phyloP scores from a whole-genome alignment of 1,284 basidiomycete genomes.

The Rhodotorula sp. region DNA sequence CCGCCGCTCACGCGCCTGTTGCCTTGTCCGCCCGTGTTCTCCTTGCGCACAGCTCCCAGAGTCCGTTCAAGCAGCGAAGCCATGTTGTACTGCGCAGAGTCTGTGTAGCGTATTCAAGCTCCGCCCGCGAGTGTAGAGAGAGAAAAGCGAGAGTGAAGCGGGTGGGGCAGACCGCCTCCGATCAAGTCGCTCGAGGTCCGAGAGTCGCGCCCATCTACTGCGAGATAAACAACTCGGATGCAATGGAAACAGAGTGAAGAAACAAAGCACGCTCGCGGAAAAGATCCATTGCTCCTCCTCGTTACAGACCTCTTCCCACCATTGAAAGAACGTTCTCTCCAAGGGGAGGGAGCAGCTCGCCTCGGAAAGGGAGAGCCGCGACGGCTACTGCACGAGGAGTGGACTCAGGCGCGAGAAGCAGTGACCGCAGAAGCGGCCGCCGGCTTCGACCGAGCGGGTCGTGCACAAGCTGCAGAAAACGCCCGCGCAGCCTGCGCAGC shows the following conservation, averaged over 20 bases:
- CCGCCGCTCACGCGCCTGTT: slow-evolving; percentile 12
- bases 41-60: slow-evolving; percentile 7
- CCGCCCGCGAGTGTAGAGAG: neutral
- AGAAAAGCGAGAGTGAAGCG: too few species aligned
- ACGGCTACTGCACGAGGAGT: neutral
- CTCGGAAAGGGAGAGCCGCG: too few species aligned
- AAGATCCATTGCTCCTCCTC: too few species aligned
- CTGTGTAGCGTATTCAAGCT: neutral
- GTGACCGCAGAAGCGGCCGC: slow-evolving; percentile 14
- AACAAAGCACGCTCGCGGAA: too few species aligned
- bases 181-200: too few species aligned
- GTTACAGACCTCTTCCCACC: too few species aligned
- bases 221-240: too few species aligned
- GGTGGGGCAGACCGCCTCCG: too few species aligned
- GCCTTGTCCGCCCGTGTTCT: neutral
- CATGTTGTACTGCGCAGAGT: neutral
- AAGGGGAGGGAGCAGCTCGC: too few species aligned
- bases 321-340: too few species aligned
- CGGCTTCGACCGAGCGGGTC: slow-evolving; percentile 18
- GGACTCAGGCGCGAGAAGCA: slow-evolving; percentile 12
- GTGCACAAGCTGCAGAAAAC: slow-evolving; percentile 14
- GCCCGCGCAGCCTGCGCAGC: slow-evolving; percentile 17
- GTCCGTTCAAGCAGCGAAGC: slow-evolving; percentile 15
- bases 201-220: too few species aligned
- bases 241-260: too few species aligned